Base-by-base conservation (phyloP, 1,284 basidiomycete species). In the Ceratobasidium sp. region DNA sequence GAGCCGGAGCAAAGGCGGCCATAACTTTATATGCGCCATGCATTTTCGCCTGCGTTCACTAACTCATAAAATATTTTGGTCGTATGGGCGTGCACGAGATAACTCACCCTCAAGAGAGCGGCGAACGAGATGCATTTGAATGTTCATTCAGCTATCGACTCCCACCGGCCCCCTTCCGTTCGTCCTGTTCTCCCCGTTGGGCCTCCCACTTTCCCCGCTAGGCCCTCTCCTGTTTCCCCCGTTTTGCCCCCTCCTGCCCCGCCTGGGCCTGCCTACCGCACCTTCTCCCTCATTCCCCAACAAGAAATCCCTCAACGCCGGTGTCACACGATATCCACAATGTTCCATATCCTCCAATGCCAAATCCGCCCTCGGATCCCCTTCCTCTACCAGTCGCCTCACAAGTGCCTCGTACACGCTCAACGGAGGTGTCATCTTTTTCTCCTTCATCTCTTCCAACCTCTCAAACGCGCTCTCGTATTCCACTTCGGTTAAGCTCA, bases 401-500 rank as follows among this genome's bases (percentile, higher is more conserved):
- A 91, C 84, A 76, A 96, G 84, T 0, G 85, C 83, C 46, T 88
- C 85, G 83, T 96, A 96, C n/a, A 91, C 83, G 0, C 80, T 80
- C 51, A 82, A 80, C 0, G 89, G 83, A 1, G 94, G 94, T 46
- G 85, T 82, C 81, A 89, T 85, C 15, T 86, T 86, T 64, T 87
- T 87, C 0, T 85, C 83, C 83, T 96, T 95, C 91, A 95, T 93
- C 85, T 94, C 91, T 82, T 96, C 94, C 43, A 96, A 87, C 82
- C 93, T 95, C 83, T 90, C 92, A 85, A 96, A 96, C 0, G 94
- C 94, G 80, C 95, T 92, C 81, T 96, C 94, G 83, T 95, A 96
- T 1, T 85, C 86, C 15, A 87, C 82, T 80, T 94, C 91, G 0
- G 90, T 90, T 25, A 95, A 86, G 81, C 90, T 91, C 2, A 96